Percentiles rank a stretch among this genome's conserved stretches.
Conservation (phyloP, 768 basidiomycete genomes). For the Collybia nuda region DNA sequence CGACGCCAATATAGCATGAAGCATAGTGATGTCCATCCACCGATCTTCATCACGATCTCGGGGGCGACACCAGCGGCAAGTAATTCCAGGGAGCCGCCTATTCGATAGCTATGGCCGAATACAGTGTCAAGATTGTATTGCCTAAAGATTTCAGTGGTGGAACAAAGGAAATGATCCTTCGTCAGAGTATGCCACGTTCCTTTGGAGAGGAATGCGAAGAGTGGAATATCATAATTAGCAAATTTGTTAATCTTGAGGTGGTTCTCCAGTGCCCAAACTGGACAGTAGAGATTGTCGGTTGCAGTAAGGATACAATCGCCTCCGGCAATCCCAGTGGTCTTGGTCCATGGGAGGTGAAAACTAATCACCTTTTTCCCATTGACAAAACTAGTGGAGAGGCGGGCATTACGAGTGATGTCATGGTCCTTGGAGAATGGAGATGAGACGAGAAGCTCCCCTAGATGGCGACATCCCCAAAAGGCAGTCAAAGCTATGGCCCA, state of each 20-base stretch:
- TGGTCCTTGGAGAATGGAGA: background rate
- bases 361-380: background rate
- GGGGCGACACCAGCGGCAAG: too few relatives aligned
- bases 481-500: conserved; percentile 13
- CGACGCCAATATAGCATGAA: too few relatives aligned
- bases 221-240: background rate
- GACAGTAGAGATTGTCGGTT: conserved; percentile 11
- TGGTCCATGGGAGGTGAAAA: conserved; percentile 18
- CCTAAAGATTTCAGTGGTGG: too few relatives aligned
- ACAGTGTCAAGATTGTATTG: too few relatives aligned
- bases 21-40: background rate
- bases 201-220: conserved; percentile 6
- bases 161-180: too few relatives aligned
- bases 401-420: background rate
- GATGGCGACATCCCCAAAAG: conserved; percentile 4
- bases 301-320: conserved; percentile 11
- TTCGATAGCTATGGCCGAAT: too few relatives aligned
- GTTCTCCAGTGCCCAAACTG: conserved; percentile 14
- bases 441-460: background rate
- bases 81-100: too few relatives aligned
- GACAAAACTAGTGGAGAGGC: background rate
- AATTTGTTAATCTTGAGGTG: conserved; percentile 9
- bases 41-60: background rate
- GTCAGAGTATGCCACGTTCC: too few relatives aligned
- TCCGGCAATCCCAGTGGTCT: background rate